phyloP scores from a whole-genome alignment of 768 basidiomycete genomes.

The Saitozyma podzolica region DNA sequence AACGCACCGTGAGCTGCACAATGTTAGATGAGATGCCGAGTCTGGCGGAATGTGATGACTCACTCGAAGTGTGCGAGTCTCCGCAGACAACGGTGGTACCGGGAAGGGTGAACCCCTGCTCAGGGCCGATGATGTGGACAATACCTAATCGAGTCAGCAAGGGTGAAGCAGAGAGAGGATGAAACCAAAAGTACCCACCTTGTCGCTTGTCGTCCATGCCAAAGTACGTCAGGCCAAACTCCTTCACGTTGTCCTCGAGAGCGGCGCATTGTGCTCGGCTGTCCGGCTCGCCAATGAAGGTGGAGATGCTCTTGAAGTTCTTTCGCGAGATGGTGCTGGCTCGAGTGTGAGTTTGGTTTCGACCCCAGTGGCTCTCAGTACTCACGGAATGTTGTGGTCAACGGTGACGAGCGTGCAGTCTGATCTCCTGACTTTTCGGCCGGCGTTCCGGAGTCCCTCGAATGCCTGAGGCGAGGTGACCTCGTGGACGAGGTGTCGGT shows the following conservation, averaged over 20 bases:
- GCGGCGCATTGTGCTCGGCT: conserved; percentile 79
- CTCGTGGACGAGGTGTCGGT: conserved; percentile 73
- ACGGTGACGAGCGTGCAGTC: conserved; percentile 88
- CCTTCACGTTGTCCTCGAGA: conserved; percentile 84
- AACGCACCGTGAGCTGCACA: conserved; percentile 80
- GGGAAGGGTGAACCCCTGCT: conserved; percentile 80
- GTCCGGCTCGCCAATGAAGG: conserved; percentile 80
- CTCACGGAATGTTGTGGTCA: conserved; percentile 84
- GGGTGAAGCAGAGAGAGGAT: background rate
- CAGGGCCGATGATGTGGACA: conserved; percentile 87
- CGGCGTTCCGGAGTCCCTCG: conserved; percentile 77
- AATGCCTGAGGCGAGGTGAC: conserved; percentile 94
- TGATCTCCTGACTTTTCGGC: conserved; percentile 73
- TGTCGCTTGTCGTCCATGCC: conserved; percentile 86
- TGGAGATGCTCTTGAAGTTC: conserved; percentile 67
- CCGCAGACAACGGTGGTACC: conserved; percentile 70
- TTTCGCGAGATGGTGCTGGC: conserved; percentile 71
- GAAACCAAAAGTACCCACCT: conserved; percentile 57
- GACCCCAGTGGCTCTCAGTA: conserved; percentile 21
- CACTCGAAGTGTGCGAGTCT: conserved; percentile 90
- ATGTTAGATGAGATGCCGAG: background rate
- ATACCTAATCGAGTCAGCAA: conserved; percentile 59
- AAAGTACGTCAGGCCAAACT: conserved; percentile 88
- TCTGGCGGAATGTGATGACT: conserved; percentile 38
- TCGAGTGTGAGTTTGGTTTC: conserved; percentile 1